Conservation (phyloP, 306 rosid species). For the Lathyrus oleraceus region DNA sequence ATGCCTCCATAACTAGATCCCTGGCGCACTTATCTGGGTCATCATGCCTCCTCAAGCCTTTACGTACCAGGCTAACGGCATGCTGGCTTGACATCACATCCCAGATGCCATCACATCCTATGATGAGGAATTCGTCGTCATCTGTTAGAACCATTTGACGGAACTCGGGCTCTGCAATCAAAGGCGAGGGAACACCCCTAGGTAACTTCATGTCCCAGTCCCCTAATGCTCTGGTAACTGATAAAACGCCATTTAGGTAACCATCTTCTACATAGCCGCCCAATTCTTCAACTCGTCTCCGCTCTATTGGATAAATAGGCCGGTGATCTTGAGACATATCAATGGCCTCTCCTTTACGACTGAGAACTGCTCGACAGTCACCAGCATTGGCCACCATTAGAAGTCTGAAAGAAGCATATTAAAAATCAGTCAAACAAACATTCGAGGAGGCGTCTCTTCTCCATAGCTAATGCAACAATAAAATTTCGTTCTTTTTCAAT, state of each 20-base stretch:
- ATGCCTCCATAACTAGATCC: conserved; percentile 83
- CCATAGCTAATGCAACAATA: background rate
- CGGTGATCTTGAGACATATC: conserved; percentile 96
- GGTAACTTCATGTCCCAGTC: conserved; percentile 98
- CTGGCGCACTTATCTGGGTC: conserved; percentile 81
- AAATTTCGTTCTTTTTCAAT: background rate
- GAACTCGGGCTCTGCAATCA: conserved; percentile 91
- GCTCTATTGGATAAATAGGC: conserved; percentile 71
- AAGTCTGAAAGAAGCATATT: conserved; percentile 50
- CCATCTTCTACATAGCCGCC: conserved; percentile 85
- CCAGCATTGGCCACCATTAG: conserved; percentile 96
- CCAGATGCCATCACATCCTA: conserved; percentile 98
- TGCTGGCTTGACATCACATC: conserved; percentile 89
- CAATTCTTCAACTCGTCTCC: conserved; percentile 70
- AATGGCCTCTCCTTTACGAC: conserved; percentile 87
- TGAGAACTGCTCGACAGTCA: conserved; percentile 96
- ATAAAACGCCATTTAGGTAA: conserved; percentile 83
- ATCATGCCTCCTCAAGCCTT: conserved; percentile 74
- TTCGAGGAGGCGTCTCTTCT: conserved; percentile 5
- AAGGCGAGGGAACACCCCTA: conserved; percentile 74
- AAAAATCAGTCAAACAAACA: conserved; percentile 34
- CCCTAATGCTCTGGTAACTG: conserved; percentile 88
- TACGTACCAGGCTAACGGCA: conserved; percentile 77
- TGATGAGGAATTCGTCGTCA: conserved; percentile 95
- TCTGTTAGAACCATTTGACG: conserved; percentile 63